Base-by-base conservation (phyloP, 371 early-diverging fungal species). In the Mucor ambiguus region DNA sequence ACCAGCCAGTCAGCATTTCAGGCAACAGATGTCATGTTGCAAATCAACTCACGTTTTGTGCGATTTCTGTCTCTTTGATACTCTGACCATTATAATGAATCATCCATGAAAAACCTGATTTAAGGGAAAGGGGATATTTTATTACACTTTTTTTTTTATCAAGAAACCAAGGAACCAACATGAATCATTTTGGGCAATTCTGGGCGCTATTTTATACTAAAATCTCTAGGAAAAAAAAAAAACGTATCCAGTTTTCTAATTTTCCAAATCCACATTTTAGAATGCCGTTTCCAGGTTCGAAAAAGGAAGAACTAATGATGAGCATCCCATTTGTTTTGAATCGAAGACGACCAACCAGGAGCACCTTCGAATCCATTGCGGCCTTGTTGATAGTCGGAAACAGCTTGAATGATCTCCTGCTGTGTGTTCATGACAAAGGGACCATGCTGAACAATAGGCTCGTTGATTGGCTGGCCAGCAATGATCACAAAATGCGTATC, bases 391-490 rank as follows among this genome's bases (percentile, higher is more conserved):
- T 81, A 87, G 59, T 87, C 86, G 44, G 43, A 61, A 66, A 85
- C 78, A 11, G 88, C 84, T 57, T 81, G 65, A 33, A 76, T 75
- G 26, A 86, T 77, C 68, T 87, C 85, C 38, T 84, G 73, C 26
- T 73, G 61, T 5, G 82, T 81, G 65, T 79, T 85, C 85, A 85
- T 84, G 43, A 86, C 86, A 72, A 88, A 88, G 4, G 87, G 86
- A 4, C 88, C 88, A 54, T 84, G 74, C 58, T 82, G 86, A 3
- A 85, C 83, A 52, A 86, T 75, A 26, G 88, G 88, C 64, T 87
- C 85, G 0, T 66, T 65, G 52, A 81, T 77, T 37, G 88, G 88
- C 52, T 81, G 66, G n/a, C 88, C 88, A n/a, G 84, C 87, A 77
- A 88, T 81, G 7, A 88, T 41, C 9, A 88, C 82, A 74, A 86